Base-by-base conservation (phyloP, 352 stramenopile genomes). In the Pythium phragmitis region DNA sequence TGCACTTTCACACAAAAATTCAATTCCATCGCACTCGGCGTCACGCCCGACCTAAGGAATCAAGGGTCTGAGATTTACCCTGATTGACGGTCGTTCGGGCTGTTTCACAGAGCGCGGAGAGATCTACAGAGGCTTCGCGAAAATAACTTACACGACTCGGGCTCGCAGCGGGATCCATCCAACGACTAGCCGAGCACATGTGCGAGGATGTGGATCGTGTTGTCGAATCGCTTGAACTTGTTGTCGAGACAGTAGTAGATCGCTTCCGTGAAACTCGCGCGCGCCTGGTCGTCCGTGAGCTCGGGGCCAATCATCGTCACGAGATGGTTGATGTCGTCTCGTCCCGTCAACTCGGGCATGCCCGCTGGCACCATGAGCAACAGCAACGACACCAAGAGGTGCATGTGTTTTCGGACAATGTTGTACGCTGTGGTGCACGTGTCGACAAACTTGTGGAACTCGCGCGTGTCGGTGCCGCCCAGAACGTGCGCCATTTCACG, bases 191-290 rank as follows among this genome's bases (percentile, higher is more conserved):
- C 67, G 26, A 88, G 66, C n/a, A 80, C 39, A 63, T 89, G 80
- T 30, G 77, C 71, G 37, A 89, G 54, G 62, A 88, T 86, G 74
- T 96, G 87, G 65, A 96, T 80, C 21, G 85, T 90, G 67, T 96
- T 96, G 73, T 96, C 87, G 65, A 94, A 80, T 52, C 85, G 83
- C 73, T 94, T 96, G 78, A 93, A 94, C 43, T 86, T 86, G 74
- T 77, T 88, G 62, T 89, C 80, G 49, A 94, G 68, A 41, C 87
- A 96, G 69, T 89, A 87, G 58, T 90, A 73, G 65, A 96, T 92
- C 30, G 82, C 84, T 48, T 91, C 74, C 46, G 79, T 84, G 47
- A 96, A 92, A 37, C 80, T 89, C 52, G 81, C 69, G 14, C 71
- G 65, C 49, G 87, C 85, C 19, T 81, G 75, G 5, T 88, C 77